Evolutionary conservation across 305 asterid genomes (phyloP), one percentile per base, ranked within the genome.

Genomic region (Fraxinus albicans): DNA sequence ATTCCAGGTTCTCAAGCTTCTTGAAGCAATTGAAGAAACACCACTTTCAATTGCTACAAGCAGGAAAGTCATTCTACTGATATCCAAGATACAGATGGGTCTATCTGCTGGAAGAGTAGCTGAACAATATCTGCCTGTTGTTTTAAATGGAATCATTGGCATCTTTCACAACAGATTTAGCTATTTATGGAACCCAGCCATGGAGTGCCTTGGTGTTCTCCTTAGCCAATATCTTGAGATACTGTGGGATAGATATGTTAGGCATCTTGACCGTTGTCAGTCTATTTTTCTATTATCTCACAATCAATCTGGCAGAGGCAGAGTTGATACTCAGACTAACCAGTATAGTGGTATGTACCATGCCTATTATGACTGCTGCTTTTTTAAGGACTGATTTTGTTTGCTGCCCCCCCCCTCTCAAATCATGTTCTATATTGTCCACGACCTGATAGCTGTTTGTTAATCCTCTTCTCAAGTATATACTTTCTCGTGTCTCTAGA

Each of bases 91-190:
- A 85, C 97, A 94, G 86, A 91, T 81, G 91, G 88, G 84, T 83
- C 84, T 95, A 82, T 89, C 90, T 86, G 86, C 94, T 80, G 84
- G 82, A 76, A 89, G 88, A 87, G 86, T 95, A 84, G 88, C 92
- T 77, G 92, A 90, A 79, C 86, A 88, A 80, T 94, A 93, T 85
- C 82, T 93, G 72, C 88, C 94, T 83, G 84, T 87, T 47, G 88
- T 89, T 84, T 87, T 97, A 82, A 75, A 84, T 88, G 98, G 98
- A 86, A 84, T 90, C 81, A 83, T 97, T 50, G 99, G 98, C 86
- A 88, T 97, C 83, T 87, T 97, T 73, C 94, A 97, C 85, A 93
- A 91, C 88, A 90, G 94, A 81, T 91, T 95, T 84, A 90, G 90
- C 86, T 81, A 83, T 80, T 86, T 93, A 83, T 93, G 96, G 97